Conservation (phyloP, 2,329 filamentous ascomycete species). For the Apiospora koreana region DNA sequence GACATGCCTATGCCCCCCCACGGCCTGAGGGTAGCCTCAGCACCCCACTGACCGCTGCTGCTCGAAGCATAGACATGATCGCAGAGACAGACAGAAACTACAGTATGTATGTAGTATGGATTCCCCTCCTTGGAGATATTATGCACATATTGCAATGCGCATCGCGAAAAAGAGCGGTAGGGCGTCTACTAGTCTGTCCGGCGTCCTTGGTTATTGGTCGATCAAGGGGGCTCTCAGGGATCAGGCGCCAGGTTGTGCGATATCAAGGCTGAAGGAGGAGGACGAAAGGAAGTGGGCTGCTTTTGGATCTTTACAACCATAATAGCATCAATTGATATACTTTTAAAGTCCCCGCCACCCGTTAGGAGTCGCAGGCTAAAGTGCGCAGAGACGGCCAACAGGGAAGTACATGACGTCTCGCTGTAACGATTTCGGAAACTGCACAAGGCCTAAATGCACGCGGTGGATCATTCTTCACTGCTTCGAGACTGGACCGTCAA, state of each 20-base stretch:
- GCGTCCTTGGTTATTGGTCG: not conserved
- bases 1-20: not conserved
- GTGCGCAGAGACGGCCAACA: not conserved
- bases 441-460: not conserved
- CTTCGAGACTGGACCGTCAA: too few relatives aligned
- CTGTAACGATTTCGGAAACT: not conserved
- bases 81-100: not conserved
- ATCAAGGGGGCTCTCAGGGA: slow-evolving; percentile 5
- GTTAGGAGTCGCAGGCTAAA: not conserved
- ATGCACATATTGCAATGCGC: slow-evolving; percentile 1
- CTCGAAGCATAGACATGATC: not conserved
- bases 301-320: too few relatives aligned
- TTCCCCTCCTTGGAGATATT: not conserved
- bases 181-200: not conserved
- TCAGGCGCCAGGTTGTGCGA: not conserved
- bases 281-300: not conserved
- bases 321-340: not conserved
- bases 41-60: not conserved
- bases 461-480: not conserved
- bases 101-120: not conserved
- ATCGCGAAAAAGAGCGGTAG: not conserved
- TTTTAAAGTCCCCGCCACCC: not conserved
- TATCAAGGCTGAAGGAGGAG: not conserved
- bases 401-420: not conserved
- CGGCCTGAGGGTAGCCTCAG: not conserved